A percentile compares a stretch with the other conserved stretches of the same genome.
These are phyloP conservation scores for Candida sanyaensis DNA, from an alignment of 1,139 yeast species.

Conservation along the genomic window DNA sequence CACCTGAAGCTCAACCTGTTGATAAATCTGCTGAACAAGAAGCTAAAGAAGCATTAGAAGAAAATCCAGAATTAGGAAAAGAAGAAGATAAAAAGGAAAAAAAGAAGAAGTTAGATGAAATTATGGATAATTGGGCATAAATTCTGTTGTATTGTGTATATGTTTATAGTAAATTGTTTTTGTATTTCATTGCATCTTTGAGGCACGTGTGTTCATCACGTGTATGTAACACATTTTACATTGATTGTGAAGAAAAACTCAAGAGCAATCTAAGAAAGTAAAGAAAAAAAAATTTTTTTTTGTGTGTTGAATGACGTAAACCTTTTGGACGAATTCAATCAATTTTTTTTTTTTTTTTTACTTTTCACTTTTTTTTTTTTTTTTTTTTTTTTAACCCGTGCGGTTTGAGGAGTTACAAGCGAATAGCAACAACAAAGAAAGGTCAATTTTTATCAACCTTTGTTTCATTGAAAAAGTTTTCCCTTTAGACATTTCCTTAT, in stretches of 20 bases:
- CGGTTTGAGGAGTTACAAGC: not conserved
- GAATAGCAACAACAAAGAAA: not conserved
- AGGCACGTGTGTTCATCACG: not conserved
- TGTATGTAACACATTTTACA: not conserved
- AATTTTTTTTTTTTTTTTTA: not conserved
- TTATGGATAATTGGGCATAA: constrained; percentile 14
- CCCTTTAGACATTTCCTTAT: too few relatives aligned
- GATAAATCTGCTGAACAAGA: constrained; percentile 41
- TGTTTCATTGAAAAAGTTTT: too few relatives aligned
- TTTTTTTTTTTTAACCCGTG: not conserved
- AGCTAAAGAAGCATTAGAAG: constrained; percentile 36
- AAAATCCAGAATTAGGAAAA: constrained; percentile 30
- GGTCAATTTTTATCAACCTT: too few relatives aligned
- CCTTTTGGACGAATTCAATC: not conserved
- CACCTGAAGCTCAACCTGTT: constrained; percentile 48
- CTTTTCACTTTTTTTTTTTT: not conserved
- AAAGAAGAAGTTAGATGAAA: constrained; percentile 27
- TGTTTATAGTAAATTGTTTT: not conserved
- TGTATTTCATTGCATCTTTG: not conserved
- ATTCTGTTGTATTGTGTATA: not conserved
- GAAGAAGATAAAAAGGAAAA: constrained; percentile 28
- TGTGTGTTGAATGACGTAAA: constrained; percentile 2
- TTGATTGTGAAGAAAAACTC: not conserved
- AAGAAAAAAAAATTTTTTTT: not conserved
- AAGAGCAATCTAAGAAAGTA: not conserved